Conservation (phyloP, 495 filamentous ascomycete species). For the Penicillium tannophilum region DNA sequence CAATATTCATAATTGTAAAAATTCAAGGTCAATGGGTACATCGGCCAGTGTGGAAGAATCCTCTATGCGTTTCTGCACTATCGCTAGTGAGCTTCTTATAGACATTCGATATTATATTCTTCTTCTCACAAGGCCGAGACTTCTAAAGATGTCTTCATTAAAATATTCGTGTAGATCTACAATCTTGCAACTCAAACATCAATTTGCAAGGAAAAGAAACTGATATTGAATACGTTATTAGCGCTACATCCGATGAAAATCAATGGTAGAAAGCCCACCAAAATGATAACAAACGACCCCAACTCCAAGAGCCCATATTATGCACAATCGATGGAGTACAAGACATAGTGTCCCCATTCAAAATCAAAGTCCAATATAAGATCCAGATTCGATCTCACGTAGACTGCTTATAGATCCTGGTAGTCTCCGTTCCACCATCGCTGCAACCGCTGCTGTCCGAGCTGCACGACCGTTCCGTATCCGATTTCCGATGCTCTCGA, state of each 20-base stretch:
- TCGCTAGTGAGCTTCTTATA: too few relatives aligned
- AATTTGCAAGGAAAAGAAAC: too few relatives aligned
- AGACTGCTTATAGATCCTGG: conserved; percentile 26
- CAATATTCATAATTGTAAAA: too few relatives aligned
- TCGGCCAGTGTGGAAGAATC: too few relatives aligned
- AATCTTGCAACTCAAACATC: too few relatives aligned
- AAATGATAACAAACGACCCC: not conserved
- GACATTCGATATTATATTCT: too few relatives aligned
- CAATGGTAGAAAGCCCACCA: not conserved
- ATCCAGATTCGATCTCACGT: not conserved
- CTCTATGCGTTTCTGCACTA: too few relatives aligned
- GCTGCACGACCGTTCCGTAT: conserved; percentile 30
- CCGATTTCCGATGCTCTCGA: conserved; percentile 37
- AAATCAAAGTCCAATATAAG: not conserved
- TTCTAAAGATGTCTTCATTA: too few relatives aligned
- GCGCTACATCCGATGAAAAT: not conserved
- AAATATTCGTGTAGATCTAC: too few relatives aligned
- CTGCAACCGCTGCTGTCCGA: conserved; percentile 37
- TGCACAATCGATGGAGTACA: not conserved
- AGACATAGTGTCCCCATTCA: not conserved
- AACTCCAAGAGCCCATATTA: not conserved
- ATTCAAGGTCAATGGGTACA: too few relatives aligned
- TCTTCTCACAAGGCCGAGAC: too few relatives aligned
- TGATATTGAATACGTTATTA: not conserved
- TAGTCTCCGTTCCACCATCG: conserved; percentile 52